phyloP scores from a whole-genome alignment of 768 basidiomycete genomes.

The Tubosaeta sp. region DNA sequence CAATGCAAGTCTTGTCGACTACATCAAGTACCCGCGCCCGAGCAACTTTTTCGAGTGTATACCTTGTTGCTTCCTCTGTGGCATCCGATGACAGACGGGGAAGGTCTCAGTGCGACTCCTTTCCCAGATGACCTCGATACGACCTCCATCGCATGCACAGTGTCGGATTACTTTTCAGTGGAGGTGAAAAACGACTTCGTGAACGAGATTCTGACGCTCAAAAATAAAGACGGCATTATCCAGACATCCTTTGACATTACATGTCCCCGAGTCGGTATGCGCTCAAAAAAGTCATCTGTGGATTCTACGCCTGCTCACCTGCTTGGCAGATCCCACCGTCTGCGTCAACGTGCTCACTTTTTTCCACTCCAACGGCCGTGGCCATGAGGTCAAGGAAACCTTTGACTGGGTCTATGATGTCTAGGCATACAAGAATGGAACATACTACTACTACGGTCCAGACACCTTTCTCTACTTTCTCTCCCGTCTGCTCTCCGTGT shows the following conservation, averaged over 20 bases:
- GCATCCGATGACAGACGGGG: too few relatives aligned
- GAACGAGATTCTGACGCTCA: slow-evolving; percentile 15
- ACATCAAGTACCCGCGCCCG: not conserved
- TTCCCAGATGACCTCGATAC: slow-evolving; percentile 18
- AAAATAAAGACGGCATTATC: slow-evolving; percentile 5
- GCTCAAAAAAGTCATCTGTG: too few relatives aligned
- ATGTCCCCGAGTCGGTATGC: slow-evolving; percentile 19
- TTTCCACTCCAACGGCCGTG: slow-evolving; percentile 19
- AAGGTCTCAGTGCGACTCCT: not conserved
- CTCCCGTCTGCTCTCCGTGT: slow-evolving; percentile 17
- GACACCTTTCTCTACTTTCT: slow-evolving; percentile 20
- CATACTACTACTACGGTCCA: slow-evolving; percentile 15
- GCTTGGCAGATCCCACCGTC: slow-evolving; percentile 11
- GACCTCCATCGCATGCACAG: slow-evolving; percentile 12
- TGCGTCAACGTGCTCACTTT: slow-evolving; percentile 17
- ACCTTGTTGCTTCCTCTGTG: not conserved
- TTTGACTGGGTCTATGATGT: slow-evolving; percentile 20
- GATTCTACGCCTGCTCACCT: too few relatives aligned
- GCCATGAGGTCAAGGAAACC: slow-evolving; percentile 14
- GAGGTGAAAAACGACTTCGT: slow-evolving; percentile 20
- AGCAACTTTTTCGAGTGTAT: slow-evolving; percentile 21
- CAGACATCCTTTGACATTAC: slow-evolving; percentile 17
- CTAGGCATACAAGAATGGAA: slow-evolving; percentile 16
- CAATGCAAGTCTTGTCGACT: too few relatives aligned
- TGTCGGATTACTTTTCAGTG: not conserved